A percentile compares a stretch with the other conserved stretches of the same genome.
These are phyloP conservation scores for Chimonanthus praecox DNA, from an alignment of 164 flowering plant genomes.

Conservation along the genomic window DNA sequence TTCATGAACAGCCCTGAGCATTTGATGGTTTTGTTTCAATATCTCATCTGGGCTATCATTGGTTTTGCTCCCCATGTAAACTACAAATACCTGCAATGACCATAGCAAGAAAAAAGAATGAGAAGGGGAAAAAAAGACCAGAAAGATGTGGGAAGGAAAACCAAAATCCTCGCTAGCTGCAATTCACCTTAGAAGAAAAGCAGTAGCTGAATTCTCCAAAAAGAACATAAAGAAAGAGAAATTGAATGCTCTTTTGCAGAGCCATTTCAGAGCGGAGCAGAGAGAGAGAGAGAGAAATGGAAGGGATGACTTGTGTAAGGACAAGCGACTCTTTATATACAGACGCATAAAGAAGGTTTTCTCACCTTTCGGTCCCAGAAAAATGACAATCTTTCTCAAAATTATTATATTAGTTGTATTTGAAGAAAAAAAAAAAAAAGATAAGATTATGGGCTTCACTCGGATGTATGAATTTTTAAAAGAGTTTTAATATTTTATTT, in stretches of 20 bases:
- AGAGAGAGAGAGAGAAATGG: neutral
- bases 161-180: neutral
- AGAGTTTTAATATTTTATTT: too few species aligned
- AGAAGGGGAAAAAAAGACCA: neutral
- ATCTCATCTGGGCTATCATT: constrained; percentile 40
- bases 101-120: neutral
- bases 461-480: too few species aligned
- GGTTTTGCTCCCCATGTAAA: constrained; percentile 61
- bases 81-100: constrained; percentile 53
- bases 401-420: too few species aligned
- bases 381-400: too few species aligned
- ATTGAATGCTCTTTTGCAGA: neutral
- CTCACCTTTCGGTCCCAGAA: too few species aligned
- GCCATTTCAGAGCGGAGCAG: constrained; percentile 6
- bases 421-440: too few species aligned
- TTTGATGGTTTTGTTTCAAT: constrained; percentile 43
- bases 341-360: too few species aligned
- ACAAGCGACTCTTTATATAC: neutral
- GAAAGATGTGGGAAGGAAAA: neutral
- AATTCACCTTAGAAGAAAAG: constrained; percentile 17
- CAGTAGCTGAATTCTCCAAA: constrained; percentile 9
- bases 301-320: neutral
- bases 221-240: constrained; percentile 17
- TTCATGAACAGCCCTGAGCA: constrained; percentile 50
- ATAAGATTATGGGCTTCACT: too few species aligned